Evolutionary conservation across 2,329 filamentous ascomycete species (phyloP).

Genomic region (Trichoderma citrinoviride): DNA sequence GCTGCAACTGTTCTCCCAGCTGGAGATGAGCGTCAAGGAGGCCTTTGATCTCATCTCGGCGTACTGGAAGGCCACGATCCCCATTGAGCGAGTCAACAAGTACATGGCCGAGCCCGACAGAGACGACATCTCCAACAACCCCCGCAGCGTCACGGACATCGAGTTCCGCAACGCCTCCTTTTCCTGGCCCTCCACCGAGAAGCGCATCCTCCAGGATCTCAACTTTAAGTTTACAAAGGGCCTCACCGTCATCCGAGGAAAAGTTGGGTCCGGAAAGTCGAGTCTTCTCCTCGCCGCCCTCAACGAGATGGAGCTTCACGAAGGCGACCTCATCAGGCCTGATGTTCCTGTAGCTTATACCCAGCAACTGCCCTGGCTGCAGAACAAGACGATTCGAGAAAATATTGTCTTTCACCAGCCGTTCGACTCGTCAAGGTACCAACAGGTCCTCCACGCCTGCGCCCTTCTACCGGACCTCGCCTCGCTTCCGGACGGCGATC

Average conservation of each 20-base stretch:
- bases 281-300: constrained; percentile 58
- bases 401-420: constrained; percentile 62
- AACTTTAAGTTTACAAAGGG: constrained; percentile 48
- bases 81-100: constrained; percentile 74
- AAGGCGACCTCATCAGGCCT: constrained; percentile 48
- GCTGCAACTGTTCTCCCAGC: constrained; percentile 72
- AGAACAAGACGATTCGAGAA: constrained; percentile 63
- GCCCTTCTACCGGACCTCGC: constrained; percentile 55
- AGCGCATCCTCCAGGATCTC: constrained; percentile 49
- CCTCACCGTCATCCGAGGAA: constrained; percentile 56
- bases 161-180: constrained; percentile 66
- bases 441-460: constrained; percentile 59
- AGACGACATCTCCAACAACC: constrained; percentile 45
- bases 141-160: constrained; percentile 40
- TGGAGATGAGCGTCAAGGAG: constrained; percentile 71
- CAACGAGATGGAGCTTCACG: constrained; percentile 64
- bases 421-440: constrained; percentile 55
- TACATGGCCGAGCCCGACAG: constrained; percentile 88
- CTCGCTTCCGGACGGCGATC: constrained; percentile 55
- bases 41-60: constrained; percentile 73
- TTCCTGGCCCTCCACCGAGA: constrained; percentile 69
- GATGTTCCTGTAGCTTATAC: constrained; percentile 54
- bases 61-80: constrained; percentile 77
- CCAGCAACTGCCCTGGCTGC: constrained; percentile 62
- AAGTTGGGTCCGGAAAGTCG: constrained; percentile 61